Conservation (phyloP, 306 rosid species). For the Vachellia pachyceras region DNA sequence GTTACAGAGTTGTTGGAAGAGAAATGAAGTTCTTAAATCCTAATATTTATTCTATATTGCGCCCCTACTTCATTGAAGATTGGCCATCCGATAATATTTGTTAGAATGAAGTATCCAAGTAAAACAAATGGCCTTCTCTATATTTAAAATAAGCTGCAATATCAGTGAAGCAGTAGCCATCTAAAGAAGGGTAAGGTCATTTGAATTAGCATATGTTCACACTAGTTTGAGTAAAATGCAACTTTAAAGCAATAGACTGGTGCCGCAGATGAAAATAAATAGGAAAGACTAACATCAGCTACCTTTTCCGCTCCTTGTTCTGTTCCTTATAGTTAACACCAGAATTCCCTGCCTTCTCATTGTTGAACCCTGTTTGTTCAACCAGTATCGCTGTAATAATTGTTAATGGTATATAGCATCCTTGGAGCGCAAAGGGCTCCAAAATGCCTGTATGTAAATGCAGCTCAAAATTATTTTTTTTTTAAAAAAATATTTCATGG, state of each 20-base stretch:
- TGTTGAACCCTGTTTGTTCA: conserved; percentile 55
- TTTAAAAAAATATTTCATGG: not conserved
- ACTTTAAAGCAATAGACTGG: conserved; percentile 25
- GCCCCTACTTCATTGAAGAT: too few species aligned
- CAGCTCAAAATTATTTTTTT: not conserved
- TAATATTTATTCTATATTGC: too few species aligned
- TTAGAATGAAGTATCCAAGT: not conserved
- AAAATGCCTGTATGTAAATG: not conserved
- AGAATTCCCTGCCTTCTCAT: conserved; percentile 50
- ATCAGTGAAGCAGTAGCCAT: not conserved
- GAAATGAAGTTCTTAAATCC: conserved; percentile 15
- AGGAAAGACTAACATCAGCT: conserved; percentile 39
- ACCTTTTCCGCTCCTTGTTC: conserved; percentile 63
- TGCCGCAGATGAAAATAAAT: conserved; percentile 2
- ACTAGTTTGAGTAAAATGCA: not conserved
- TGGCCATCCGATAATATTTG: not conserved
- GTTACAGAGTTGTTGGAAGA: conserved; percentile 10
- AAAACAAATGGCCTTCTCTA: conserved; percentile 7
- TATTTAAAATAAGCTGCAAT: conserved; percentile 9
- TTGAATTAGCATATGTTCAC: not conserved
- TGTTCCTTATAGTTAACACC: conserved; percentile 48
- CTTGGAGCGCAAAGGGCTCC: not conserved
- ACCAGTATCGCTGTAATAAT: conserved; percentile 34
- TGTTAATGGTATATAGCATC: not conserved
- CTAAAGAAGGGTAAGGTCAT: not conserved